Evolutionary conservation across 164 flowering plant genomes (phyloP).

Genomic region (Magnolia kwangsiensis): DNA sequence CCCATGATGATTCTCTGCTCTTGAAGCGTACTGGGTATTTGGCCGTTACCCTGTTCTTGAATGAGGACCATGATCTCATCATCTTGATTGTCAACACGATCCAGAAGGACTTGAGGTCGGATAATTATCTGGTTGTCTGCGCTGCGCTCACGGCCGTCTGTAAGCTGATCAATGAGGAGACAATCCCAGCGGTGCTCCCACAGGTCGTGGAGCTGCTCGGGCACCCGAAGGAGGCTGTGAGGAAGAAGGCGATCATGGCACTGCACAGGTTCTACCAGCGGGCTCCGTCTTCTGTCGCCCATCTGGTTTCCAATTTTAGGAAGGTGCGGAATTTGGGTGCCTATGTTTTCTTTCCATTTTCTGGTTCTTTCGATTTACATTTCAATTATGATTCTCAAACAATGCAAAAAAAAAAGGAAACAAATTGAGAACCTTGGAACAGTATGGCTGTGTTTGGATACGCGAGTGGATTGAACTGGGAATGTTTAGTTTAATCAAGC

Average conservation of each 20-base stretch:
- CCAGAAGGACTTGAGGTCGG: slow-evolving; percentile 91
- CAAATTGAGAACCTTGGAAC: no score
- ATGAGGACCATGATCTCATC: slow-evolving; percentile 91
- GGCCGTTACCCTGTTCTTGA: slow-evolving; percentile 85
- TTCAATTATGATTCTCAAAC: not conserved
- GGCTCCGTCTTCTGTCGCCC: slow-evolving; percentile 71
- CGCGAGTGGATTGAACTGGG: no score
- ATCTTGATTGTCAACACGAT: slow-evolving; percentile 94
- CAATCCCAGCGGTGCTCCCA: slow-evolving; percentile 93
- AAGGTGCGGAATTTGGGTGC: slow-evolving; percentile 39
- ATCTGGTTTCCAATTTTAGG: slow-evolving; percentile 74
- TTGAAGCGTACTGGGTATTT: slow-evolving; percentile 89
- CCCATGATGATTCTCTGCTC: slow-evolving; percentile 69
- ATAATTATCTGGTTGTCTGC: slow-evolving; percentile 82
- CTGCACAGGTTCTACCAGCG: slow-evolving; percentile 81
- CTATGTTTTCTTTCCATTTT: not conserved
- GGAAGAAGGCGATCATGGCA: slow-evolving; percentile 98
- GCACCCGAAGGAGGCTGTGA: slow-evolving; percentile 84
- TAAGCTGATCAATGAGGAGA: slow-evolving; percentile 91
- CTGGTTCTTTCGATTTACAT: not conserved
- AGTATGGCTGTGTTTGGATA: no score
- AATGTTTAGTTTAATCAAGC: no score
- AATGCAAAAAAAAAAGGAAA: no score
- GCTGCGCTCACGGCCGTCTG: slow-evolving; percentile 91
- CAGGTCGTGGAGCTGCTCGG: slow-evolving; percentile 81